These are phyloP conservation scores for Wickerhamiella hasegawae DNA, from an alignment of 805 yeast species.

Conservation along the genomic window DNA sequence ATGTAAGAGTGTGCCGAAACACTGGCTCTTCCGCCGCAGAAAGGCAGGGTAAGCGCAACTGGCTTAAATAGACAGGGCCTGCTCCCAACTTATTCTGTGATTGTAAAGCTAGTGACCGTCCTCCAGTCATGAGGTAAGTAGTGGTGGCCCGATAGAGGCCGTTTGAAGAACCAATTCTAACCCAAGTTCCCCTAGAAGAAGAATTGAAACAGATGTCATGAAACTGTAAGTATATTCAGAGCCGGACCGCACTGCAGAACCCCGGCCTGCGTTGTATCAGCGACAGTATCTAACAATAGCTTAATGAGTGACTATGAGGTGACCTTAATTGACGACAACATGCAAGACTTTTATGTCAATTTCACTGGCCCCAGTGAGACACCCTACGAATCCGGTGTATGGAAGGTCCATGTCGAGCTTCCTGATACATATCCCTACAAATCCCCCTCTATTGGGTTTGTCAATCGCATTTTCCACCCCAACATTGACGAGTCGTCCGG, in stretches of 20 bases:
- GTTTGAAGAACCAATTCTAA: neutral
- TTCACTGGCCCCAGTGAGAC: conserved; percentile 78
- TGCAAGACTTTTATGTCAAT: conserved; percentile 75
- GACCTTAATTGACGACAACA: conserved; percentile 58
- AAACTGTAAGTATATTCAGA: conserved; percentile 59
- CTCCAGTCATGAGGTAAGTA: neutral
- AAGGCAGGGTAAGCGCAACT: too few species aligned
- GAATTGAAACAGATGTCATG: conserved; percentile 93
- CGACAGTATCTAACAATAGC: too few species aligned
- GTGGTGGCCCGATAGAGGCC: neutral
- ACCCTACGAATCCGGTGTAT: conserved; percentile 76
- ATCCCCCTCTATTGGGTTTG: conserved; percentile 90
- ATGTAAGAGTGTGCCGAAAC: too few species aligned
- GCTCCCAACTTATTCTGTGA: too few species aligned
- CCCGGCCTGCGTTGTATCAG: too few species aligned
- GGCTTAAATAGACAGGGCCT: too few species aligned
- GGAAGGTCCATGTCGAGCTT: conserved; percentile 84
- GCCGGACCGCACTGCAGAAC: too few species aligned
- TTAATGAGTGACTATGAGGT: conserved; percentile 91
- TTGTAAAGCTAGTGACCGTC: too few species aligned
- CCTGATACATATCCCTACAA: conserved; percentile 94
- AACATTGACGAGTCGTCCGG: conserved; percentile 83
- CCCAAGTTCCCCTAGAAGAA: conserved; percentile 45
- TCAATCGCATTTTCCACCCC: conserved; percentile 85
- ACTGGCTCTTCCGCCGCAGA: too few species aligned